phyloP scores from a whole-genome alignment of 352 stramenopile genomes.

The Pythium aristosporum region DNA sequence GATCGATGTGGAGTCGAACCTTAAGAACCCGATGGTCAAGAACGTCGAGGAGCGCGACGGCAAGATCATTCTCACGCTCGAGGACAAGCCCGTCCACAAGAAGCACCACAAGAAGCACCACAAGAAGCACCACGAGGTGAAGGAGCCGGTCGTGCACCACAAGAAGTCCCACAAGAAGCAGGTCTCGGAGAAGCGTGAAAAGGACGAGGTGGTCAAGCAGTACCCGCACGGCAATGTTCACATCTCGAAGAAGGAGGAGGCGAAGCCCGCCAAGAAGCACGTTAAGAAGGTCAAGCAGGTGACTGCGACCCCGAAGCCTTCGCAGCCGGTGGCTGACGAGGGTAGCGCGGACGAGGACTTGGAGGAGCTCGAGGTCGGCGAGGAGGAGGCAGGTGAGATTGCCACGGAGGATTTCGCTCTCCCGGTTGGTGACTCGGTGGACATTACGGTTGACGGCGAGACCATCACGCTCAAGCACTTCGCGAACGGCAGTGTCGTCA shows the following conservation, averaged over 20 bases:
- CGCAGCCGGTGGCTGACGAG: conserved; percentile 7
- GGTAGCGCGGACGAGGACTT: conserved; percentile 6
- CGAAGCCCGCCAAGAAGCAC: conserved; percentile 19
- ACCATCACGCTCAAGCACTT: conserved; percentile 20
- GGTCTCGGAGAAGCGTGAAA: conserved; percentile 22
- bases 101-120: conserved; percentile 18
- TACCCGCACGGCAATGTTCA: conserved; percentile 58
- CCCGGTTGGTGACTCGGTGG: conserved; percentile 10
- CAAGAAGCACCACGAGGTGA: conserved; percentile 12
- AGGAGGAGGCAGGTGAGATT: background rate
- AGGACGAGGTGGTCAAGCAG: conserved; percentile 41
- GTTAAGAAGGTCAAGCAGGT: conserved; percentile 19
- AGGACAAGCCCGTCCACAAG: conserved; percentile 8
- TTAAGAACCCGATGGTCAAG: conserved; percentile 33
- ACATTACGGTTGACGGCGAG: conserved; percentile 8
- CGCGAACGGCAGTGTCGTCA: conserved; percentile 23
- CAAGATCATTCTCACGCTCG: conserved; percentile 22
- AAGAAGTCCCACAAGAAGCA: conserved; percentile 17
- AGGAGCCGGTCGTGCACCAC: conserved; percentile 10
- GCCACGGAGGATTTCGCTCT: background rate
- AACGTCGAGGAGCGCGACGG: conserved; percentile 14
- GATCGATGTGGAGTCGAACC: conserved; percentile 18
- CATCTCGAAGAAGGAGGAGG: conserved; percentile 29
- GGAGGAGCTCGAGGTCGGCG: conserved; percentile 4
- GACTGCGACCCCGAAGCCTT: background rate